Base-by-base conservation (phyloP, 1,284 basidiomycete genomes). In the Paramarasmius palmivorus region DNA sequence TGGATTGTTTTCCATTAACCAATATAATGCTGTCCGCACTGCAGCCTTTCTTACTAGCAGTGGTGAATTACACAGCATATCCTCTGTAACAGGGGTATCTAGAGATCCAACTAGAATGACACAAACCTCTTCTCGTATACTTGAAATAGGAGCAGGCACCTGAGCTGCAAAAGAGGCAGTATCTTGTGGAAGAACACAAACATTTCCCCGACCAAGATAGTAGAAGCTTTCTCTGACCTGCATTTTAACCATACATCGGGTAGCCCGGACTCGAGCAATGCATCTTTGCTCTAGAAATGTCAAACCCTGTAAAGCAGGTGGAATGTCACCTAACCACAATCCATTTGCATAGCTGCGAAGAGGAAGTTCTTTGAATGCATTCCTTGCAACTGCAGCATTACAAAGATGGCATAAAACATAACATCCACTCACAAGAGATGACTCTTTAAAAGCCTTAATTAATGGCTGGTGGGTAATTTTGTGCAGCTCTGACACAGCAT, bases 331-430 rank as follows among this genome's bases (percentile, higher is more conserved):
- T 1, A 42, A 46, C 53, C 53, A 57, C 14, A 54, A 23, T 1
- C 57, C 57, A 34, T 58, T 58, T 9, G 57, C 57, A 49, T 57
- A 57, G 39, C 53, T 54, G 9, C 53, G 42, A 2, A 55, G 15
- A 26, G 56, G 56, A 6, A 57, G 50, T 8, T 36, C 19, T 2
- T 4, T 37, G 32, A 56, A 56, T 49, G 40, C 35, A 40, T 40
- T n/a, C n/a, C n/a, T n/a, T n/a, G n/a, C n/a, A n/a, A n/a, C n/a
- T n/a, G n/a, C n/a, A n/a, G n/a, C n/a, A n/a, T n/a, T n/a, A n/a
- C n/a, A n/a, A n/a, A n/a, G n/a, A n/a, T n/a, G n/a, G n/a, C n/a
- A n/a, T n/a, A n/a, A n/a, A n/a, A n/a, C n/a, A n/a, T n/a, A n/a
- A n/a, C n/a, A n/a, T n/a, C n/a, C n/a, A n/a, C n/a, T n/a, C n/a